These are phyloP conservation scores for Lentinula aciculospora DNA, from an alignment of 768 basidiomycete genomes.

Conservation along the genomic window DNA sequence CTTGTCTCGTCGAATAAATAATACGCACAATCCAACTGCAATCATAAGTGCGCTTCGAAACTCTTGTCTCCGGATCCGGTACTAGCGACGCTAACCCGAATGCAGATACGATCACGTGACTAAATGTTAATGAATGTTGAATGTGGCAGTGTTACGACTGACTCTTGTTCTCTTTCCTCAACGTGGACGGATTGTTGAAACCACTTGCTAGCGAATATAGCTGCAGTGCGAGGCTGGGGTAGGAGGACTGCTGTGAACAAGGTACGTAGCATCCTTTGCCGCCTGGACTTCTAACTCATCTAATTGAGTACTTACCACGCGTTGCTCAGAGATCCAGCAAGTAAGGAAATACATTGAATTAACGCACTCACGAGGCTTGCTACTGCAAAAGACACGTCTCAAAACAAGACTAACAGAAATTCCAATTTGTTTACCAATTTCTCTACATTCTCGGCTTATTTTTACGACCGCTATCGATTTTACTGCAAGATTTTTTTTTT, in stretches of 20 bases:
- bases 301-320: neutral
- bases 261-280: neutral
- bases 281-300: neutral
- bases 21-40: neutral
- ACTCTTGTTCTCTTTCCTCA: constrained; percentile 6
- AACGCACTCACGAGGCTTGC: constrained; percentile 6
- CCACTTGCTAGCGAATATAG: neutral
- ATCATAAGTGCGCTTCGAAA: no score
- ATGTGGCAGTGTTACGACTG: neutral
- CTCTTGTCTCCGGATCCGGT: no score
- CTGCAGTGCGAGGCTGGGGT: constrained; percentile 4
- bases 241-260: constrained; percentile 1
- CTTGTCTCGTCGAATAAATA: neutral
- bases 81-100: no score
- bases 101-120: constrained; percentile 4
- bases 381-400: constrained; percentile 3
- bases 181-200: neutral
- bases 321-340: constrained; percentile 1
- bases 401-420: neutral
- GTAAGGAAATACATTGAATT: constrained; percentile 1
- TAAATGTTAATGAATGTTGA: neutral
- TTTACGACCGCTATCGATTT: constrained; percentile 1
- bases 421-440: neutral
- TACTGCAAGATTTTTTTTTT: neutral
- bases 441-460: neutral